Conservation (phyloP, 2,329 filamentous ascomycete species). For the Metarhizium robertsii region DNA sequence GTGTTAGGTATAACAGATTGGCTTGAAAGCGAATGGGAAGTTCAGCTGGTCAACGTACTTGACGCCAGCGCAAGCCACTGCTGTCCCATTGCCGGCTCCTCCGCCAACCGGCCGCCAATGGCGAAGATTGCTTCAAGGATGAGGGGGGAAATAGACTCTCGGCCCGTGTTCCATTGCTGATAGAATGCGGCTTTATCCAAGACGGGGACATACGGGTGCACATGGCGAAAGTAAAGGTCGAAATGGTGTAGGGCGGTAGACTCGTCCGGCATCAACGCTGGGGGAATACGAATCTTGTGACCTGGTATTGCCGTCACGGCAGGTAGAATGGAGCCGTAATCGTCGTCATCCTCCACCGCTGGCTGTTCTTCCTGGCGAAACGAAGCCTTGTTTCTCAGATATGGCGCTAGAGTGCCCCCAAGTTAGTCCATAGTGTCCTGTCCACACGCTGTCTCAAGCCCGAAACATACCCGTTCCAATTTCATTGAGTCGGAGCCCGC, state of each 20-base stretch:
- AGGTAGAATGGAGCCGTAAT: conserved; percentile 63
- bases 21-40: background rate
- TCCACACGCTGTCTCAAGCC: background rate
- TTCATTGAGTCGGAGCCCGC: conserved; percentile 79
- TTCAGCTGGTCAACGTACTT: conserved; percentile 39
- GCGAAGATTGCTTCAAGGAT: conserved; percentile 87
- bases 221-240: conserved; percentile 79
- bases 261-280: conserved; percentile 85
- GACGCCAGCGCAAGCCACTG: conserved; percentile 90
- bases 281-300: conserved; percentile 76
- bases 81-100: conserved; percentile 74
- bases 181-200: conserved; percentile 76
- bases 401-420: conserved; percentile 52
- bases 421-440: background rate
- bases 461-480: conserved; percentile 66
- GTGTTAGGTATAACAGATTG: background rate
- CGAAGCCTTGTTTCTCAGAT: conserved; percentile 58
- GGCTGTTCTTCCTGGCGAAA: conserved; percentile 48
- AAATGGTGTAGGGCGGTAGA: conserved; percentile 77
- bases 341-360: conserved; percentile 60
- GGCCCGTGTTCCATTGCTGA: conserved; percentile 78
- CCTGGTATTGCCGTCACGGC: conserved; percentile 59
- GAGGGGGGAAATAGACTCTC: conserved; percentile 78
- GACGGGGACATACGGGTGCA: conserved; percentile 89
- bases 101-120: conserved; percentile 73